Base-by-base conservation (phyloP, 306 rosid genomes). In the Prunus dulcis region DNA sequence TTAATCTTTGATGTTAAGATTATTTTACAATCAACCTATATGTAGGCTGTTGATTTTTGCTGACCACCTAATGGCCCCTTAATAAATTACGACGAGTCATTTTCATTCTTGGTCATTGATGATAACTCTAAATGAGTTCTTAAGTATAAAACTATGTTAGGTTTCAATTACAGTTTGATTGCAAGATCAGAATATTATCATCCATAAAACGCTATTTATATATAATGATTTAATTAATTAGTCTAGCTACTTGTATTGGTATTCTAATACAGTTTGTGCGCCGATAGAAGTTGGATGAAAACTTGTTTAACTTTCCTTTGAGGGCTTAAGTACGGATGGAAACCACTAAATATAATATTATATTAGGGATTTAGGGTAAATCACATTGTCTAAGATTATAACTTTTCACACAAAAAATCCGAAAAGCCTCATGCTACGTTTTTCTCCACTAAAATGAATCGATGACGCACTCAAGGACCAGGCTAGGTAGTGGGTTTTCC, bases 401-500 rank as follows among this genome's bases (percentile, higher is more conserved):
- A 46, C 74, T 76, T 76, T 76, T 55, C 74, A 38, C 15, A 45
- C 64, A 15, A n/a, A 6, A 6, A 3, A 52, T 52, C 23, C 23
- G 17, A 49, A 52, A 52, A 1, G 23, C n/a, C 58, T 18, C 5
- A 63, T 34, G 50, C 69, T 19, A 3, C 30, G 67, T 28, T 72
- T 57, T 74, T 34, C 49, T 46, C 84, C 84, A 77, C 71, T 76
- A 46, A 30, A 78, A 68, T 52, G 57, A 52, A 22, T 52, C 6
- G 22, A 52, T 18, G 57, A 52, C 57, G 3, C 61, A 56, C 61
- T 18, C 60, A 60, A 75, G 20, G 34, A 51, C 20, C 30, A 49
- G 61, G 9, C 22, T 3, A 9, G 8, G 12, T 55, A 73, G 69
- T 84, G 85, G 75, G 77, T 71, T 56, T 74, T 69, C 72, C 80